Base-by-base conservation (phyloP, 305 asterid species). In the Fraxinus dipetala region DNA sequence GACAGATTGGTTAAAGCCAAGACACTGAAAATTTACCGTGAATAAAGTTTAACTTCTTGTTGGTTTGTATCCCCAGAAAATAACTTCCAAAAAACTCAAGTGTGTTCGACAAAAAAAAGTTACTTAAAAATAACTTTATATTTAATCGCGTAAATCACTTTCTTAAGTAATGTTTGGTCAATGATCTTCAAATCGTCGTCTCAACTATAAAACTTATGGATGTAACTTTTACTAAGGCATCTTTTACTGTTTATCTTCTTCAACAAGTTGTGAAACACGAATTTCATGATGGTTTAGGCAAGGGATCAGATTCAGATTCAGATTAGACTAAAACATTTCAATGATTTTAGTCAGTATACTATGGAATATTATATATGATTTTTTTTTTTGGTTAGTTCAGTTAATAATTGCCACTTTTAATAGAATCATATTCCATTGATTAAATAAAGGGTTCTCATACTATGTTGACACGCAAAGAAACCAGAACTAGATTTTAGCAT, bases 1-100 rank as follows among this genome's bases (percentile, higher is more conserved):
- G 95, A 93, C 6, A 89, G 93, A 54, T 83, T 92, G 69, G 96
- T 92, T 1, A 86, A 85, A 77, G 92, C 90, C 0, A 93, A 92
- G 84, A 89, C 95, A 14, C 13, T 65, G 2, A 18, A 48, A 48
- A 48, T 48, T 4, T 48, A 14, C 4, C 0, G 2, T 2, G 2
- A 48, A 4, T 48, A 16, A 48, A 48, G 22, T 48, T 48, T 48
- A 16, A 43, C n/a, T 40, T 40, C 16, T 10, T 40, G 16, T 40
- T 2, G 51, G 51, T 40, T 40, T 40, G 48, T 8, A 10, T 40
- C 51, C 51, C 16, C 3, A 2, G 16, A 40, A 26, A 11, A 13
- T 3, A 45, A 45, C 18, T 40, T 40, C 16, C 3, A 40, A 40
- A 10, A 40, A 40, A 10, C 51, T 10, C 48, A 38, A 40, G 16